phyloP scores from a whole-genome alignment of 768 basidiomycete species.

The Lactifluus piperatus region DNA sequence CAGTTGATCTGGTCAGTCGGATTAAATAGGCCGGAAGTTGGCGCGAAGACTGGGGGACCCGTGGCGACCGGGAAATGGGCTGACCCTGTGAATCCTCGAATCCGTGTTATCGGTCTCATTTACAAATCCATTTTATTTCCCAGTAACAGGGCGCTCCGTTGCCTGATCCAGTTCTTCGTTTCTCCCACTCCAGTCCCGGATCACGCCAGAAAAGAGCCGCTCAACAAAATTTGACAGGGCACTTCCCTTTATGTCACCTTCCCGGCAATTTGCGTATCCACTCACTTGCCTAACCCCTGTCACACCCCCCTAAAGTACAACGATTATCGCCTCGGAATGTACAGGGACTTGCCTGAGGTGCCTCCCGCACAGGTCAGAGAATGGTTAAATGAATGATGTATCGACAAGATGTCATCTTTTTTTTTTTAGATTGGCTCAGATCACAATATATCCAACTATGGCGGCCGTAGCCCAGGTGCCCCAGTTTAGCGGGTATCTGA shows the following conservation, averaged over 20 bases:
- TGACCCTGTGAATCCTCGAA: neutral
- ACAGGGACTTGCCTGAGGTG: too few species aligned
- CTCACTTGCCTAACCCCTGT: neutral
- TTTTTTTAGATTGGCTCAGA: slow-evolving; percentile 2
- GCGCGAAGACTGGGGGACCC: slow-evolving; percentile 5
- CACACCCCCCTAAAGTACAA: neutral
- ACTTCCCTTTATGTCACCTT: neutral
- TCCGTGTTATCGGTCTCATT: neutral
- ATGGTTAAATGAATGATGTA: too few species aligned
- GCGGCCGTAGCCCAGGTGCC: slow-evolving; percentile 4
- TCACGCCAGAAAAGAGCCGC: neutral
- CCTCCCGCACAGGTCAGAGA: too few species aligned
- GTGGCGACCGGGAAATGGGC: slow-evolving; percentile 15
- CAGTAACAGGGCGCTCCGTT: slow-evolving; percentile 18
- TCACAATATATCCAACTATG: slow-evolving; percentile 6
- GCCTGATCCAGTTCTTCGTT: slow-evolving; percentile 3
- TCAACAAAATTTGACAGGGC: neutral
- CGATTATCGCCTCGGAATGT: too few species aligned
- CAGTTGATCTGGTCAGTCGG: neutral
- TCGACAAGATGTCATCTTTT: neutral
- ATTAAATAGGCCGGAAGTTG: slow-evolving; percentile 18
- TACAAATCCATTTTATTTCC: neutral
- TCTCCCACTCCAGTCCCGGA: neutral
- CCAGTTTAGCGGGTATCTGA: neutral
- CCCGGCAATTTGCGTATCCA: slow-evolving; percentile 1